Evolutionary conservation across 345 rosid species (phyloP).

Genomic region (Hibiscus tridactylites): DNA sequence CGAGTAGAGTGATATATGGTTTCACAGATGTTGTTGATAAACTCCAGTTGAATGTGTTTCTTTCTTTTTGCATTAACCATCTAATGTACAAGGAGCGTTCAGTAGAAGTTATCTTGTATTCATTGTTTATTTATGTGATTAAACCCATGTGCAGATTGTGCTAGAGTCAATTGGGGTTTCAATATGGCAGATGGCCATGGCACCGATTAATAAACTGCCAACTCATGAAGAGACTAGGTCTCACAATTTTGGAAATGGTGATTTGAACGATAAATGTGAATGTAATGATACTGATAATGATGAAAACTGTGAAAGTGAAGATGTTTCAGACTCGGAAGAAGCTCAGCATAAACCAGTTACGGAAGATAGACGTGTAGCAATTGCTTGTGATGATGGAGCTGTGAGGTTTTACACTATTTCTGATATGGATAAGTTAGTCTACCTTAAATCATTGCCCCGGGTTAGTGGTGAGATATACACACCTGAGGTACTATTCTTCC

Average conservation of each 20-base stretch:
- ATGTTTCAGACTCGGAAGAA: constrained; percentile 44
- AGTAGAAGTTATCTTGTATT: neutral
- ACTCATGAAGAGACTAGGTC: constrained; percentile 22
- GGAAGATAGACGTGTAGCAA: constrained; percentile 45
- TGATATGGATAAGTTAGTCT: constrained; percentile 45
- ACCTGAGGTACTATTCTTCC: constrained; percentile 12
- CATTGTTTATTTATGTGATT: neutral
- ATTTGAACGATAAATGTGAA: constrained; percentile 25
- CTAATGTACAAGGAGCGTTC: neutral
- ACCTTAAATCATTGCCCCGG: constrained; percentile 72
- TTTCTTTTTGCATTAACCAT: neutral
- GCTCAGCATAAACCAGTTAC: constrained; percentile 21
- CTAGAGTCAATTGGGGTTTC: constrained; percentile 68
- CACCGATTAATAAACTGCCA: constrained; percentile 25
- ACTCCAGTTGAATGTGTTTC: too few relatives aligned
- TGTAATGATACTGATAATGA: constrained; percentile 26
- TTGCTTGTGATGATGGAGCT: constrained; percentile 87
- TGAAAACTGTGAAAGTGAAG: constrained; percentile 51
- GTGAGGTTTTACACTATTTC: constrained; percentile 55
- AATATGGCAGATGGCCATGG: constrained; percentile 90
- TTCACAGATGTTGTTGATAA: too few relatives aligned
- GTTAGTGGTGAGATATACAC: constrained; percentile 79
- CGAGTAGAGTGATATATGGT: neutral
- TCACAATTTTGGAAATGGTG: constrained; percentile 43
- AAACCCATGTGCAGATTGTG: constrained; percentile 45